Evolutionary conservation across 2,329 filamentous ascomycete genomes (phyloP), one percentile per base, ranked within the genome.

Genomic region (Fusarium austroafricanum): DNA sequence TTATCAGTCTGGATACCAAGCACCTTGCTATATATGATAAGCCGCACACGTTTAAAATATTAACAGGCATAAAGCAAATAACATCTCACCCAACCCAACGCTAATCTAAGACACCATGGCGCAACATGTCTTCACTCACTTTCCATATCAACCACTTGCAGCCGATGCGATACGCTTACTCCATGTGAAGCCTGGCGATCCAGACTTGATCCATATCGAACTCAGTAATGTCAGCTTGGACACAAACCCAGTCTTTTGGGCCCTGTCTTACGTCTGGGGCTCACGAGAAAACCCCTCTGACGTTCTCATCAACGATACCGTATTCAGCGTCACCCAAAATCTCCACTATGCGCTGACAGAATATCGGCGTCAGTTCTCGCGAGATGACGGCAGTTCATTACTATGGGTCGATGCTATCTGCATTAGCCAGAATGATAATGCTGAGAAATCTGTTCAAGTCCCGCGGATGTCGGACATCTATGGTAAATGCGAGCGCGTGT

Each of bases 381-480:
- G 0, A 4, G 1, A 14, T 6, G 0, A 2, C 3, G 15, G 12
- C 5, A n/a, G 6, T 2, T 46, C 18, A 12, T 14, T 44, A 17
- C 6, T 64, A 0, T 68, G 58, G 64, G 45, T 55, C 0, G 65
- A 67, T 18, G 64, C 65, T 3, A 55, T 67, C 10, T 67, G 58
- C 5, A 67, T 59, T 29, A 63, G 67, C 2, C 63, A 67, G 18
- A 54, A 38, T 8, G 50, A 68, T 10, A 47, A 59, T 2, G 8
- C 10, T 0, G 65, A 67, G 6, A 65, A 68, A 8, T 57, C 64
- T 1, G 18, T 65, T 0, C 53, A 67, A 7, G 64, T 67, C 11
- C 65, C 52, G 10, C 58, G 44, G 8, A 67, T 67, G 58, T 64
- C 65, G 4, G 47, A 64, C 5, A 67, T 68, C 6, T 67, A 67